Conservation (phyloP, 495 filamentous ascomycete species). For the Talaromyces adpressus region DNA sequence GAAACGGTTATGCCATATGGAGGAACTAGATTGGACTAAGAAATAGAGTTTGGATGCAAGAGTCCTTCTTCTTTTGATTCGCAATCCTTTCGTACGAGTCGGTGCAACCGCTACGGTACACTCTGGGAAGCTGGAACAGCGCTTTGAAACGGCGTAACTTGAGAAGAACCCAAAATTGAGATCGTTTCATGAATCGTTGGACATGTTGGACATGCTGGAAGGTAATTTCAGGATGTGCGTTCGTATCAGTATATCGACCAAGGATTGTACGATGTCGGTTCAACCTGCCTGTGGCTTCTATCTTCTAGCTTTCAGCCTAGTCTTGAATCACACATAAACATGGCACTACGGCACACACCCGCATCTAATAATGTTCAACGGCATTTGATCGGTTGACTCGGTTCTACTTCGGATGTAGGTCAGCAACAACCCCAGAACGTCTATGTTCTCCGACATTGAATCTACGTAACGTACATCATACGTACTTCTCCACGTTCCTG, state of each 20-base stretch:
- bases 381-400: background rate
- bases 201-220: no score
- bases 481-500: background rate
- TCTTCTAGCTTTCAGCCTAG: background rate
- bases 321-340: no score
- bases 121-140: no score
- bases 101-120: background rate
- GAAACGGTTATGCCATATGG: background rate
- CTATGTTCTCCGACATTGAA: conserved; percentile 14
- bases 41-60: background rate
- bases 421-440: background rate
- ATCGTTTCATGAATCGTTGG: background rate
- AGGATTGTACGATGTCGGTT: no score
- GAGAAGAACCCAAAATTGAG: background rate
- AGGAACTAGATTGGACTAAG: background rate
- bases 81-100: background rate
- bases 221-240: no score
- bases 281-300: background rate
- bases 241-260: no score
- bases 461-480: background rate
- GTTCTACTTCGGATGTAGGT: background rate
- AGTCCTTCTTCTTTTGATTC: background rate
- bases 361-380: background rate
- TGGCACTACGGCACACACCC: no score
- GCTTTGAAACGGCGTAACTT: background rate